phyloP scores from a whole-genome alignment of 2,329 filamentous ascomycete species.

The Ascochyta koolunga region DNA sequence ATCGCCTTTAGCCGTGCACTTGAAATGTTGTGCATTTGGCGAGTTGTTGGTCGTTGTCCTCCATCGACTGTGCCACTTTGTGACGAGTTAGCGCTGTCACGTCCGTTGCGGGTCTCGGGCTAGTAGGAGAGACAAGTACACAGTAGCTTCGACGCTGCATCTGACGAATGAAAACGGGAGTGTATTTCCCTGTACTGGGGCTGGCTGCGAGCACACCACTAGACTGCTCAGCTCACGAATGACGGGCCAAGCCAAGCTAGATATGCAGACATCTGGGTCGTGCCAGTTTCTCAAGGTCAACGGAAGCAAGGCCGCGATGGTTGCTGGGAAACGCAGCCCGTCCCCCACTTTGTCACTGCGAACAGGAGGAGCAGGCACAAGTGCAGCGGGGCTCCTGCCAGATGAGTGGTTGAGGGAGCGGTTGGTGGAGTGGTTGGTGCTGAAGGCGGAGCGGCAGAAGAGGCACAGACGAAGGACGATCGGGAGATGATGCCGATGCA shows the following conservation, averaged over 20 bases:
- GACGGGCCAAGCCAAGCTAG: neutral
- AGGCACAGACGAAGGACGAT: constrained; percentile 14
- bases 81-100: neutral
- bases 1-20: neutral
- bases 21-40: neutral
- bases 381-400: constrained; percentile 8
- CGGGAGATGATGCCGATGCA: constrained; percentile 16
- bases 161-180: no score
- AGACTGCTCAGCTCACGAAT: neutral
- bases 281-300: constrained; percentile 8
- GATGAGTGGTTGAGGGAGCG: constrained; percentile 10
- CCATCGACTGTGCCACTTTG: neutral
- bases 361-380: constrained; percentile 13
- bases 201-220: no score
- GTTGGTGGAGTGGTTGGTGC: no score
- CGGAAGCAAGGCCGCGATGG: constrained; percentile 13
- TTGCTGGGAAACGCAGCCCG: constrained; percentile 13
- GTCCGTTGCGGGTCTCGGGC: neutral
- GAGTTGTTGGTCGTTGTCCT: neutral
- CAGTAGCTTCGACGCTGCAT: neutral
- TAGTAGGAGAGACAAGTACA: neutral
- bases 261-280: constrained; percentile 2
- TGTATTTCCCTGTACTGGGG: no score
- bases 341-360: constrained; percentile 12
- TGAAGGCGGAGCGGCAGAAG: constrained; percentile 8